Evolutionary conservation across 164 flowering plant species (phyloP), one percentile per base, ranked within the genome.

Genomic region (Taxillus chinensis): DNA sequence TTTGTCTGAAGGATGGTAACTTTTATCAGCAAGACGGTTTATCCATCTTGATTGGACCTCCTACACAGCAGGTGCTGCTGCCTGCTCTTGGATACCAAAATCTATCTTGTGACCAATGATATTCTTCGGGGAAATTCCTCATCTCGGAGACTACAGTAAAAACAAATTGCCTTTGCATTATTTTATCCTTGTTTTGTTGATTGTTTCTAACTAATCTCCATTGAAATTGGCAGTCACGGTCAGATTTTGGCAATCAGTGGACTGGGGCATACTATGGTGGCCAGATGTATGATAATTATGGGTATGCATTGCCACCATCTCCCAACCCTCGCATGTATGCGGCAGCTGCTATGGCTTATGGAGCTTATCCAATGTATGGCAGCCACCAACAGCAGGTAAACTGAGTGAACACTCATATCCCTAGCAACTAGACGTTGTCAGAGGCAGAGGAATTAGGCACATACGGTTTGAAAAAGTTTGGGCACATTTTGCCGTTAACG

Each of bases 331-430:
- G 70, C 74, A 78, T 89, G 88, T 89, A 91, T 64, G 79, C 78
- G 11, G 84, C 90, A 0, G 80, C 86, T 4, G 6, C 54, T 2
- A 71, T 85, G 0, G 71, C 90, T 4, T 90, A 90, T 70, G 97
- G 88, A 45, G 79, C 86, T 50, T 90, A 90, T 63, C 90, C 95
- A 5, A 50, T 81, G 59, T 86, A 87, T 67, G 95, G 95, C 38
- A 80, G 71, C 71, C 85, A 83, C 71, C 93, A 90, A 57, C 95
- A 90, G 46, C 95, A 91, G 82, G 97, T 88, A 62, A 91, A 86
- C 87, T 88, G 74, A 57, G 56, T 16, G 10, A 54, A 27, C 27
- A 27, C 27, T 27, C 27, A 27, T n/a, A n/a, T 27, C 27, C 27
- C 27, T 27, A 27, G 27, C 27, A 27, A 27, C 27, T 27, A 27